Percentiles rank a stretch among this genome's conserved stretches.
These are phyloP conservation scores for Pueraria montana DNA, from an alignment of 306 rosid species.

Conservation along the genomic window DNA sequence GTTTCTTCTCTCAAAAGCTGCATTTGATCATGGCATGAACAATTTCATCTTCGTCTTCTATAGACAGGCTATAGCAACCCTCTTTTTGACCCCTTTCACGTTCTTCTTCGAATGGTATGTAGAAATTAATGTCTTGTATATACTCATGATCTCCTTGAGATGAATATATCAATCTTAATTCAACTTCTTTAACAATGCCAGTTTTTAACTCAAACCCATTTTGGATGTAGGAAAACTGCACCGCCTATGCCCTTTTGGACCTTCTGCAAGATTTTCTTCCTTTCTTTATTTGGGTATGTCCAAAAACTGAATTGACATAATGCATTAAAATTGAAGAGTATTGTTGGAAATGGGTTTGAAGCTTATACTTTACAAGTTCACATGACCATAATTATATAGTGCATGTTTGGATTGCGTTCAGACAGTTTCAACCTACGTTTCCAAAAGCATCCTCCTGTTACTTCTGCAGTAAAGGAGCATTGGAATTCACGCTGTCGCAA, in stretches of 20 bases:
- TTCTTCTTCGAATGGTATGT: conserved; percentile 62
- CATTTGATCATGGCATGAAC: conserved; percentile 79
- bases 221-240: conserved; percentile 58
- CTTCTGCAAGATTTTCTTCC: conserved; percentile 75
- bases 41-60: conserved; percentile 71
- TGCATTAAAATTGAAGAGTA: neutral
- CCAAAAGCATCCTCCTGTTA: too few relatives aligned
- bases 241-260: conserved; percentile 60
- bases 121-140: neutral
- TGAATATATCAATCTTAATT: neutral
- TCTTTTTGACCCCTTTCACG: conserved; percentile 62
- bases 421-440: too few relatives aligned
- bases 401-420: too few relatives aligned
- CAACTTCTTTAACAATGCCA: neutral
- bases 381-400: neutral
- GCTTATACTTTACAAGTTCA: neutral
- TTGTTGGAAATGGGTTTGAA: neutral
- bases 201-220: neutral
- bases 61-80: conserved; percentile 67
- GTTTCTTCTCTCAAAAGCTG: conserved; percentile 70
- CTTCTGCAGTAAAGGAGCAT: too few relatives aligned
- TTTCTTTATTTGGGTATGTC: conserved; percentile 71
- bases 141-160: neutral
- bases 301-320: neutral
- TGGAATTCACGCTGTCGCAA: too few relatives aligned